Evolutionary conservation across 371 early-diverging fungal genomes (phyloP), one percentile per base, ranked within the genome.

Genomic region (Actinomortierella ambigua): DNA sequence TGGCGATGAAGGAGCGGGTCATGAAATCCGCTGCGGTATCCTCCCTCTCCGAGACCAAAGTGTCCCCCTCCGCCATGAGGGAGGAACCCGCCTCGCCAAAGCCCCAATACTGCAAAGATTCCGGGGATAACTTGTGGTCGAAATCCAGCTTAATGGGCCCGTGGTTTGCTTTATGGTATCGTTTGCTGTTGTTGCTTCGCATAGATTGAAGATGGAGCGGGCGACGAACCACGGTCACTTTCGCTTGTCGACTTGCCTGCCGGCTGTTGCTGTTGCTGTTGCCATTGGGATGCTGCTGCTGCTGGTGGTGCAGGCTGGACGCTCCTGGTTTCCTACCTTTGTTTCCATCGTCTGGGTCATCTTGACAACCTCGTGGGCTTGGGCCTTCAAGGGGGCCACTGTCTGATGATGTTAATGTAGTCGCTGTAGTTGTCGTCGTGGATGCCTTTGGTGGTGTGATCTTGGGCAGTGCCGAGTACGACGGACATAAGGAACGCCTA

Each of bases 401-500:
- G n/a, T n/a, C n/a, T n/a, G n/a, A n/a, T n/a, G n/a, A n/a, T n/a
- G n/a, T n/a, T n/a, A n/a, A n/a, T n/a, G n/a, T n/a, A n/a, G n/a
- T n/a, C n/a, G n/a, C n/a, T n/a, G n/a, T n/a, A n/a, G 34, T 34
- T 7, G 62, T 18, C 1, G n/a, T n/a, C n/a, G n/a, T n/a, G n/a
- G n/a, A n/a, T n/a, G n/a, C n/a, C n/a, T n/a, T n/a, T n/a, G n/a
- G n/a, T n/a, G n/a, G n/a, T n/a, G n/a, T n/a, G n/a, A 62, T 55
- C 57, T 71, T 71, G 6, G 73, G 63, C 43, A 71, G 73, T 0
- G 73, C 73, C 3, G 73, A 71, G 41, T 66, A 50, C 47, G 66
- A 63, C 41, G 66, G 39, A 24, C 73, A 59, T 0, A 66, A 71
- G 11, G 67, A 66, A 27, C 73, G 42, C 60, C 63, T 71, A 39